Base-by-base conservation (phyloP, 2,329 filamentous ascomycete genomes). In the Talaromyces islandicus region DNA sequence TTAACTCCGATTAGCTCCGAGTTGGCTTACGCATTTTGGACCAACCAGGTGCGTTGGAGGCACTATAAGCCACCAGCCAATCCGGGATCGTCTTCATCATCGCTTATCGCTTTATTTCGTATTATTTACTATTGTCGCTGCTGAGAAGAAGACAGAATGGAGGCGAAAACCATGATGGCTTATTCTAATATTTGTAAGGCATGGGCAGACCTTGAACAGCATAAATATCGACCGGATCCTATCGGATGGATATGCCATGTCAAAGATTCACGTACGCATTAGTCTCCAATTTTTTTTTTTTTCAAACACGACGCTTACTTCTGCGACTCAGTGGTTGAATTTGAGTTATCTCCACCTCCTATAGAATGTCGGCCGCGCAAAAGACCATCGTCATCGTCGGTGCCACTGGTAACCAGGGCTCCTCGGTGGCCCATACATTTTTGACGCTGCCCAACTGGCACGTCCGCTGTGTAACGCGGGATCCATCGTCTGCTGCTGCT, bases 381-480 rank as follows among this genome's bases (percentile, higher is more conserved):
- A 46, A 52, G 48, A 52, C 25, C 17, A 70, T 76, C 48, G 68
- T 70, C 14, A 64, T 77, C 29, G 61, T 76, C 43, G 73, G 75
- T 38, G 68, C 73, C 41, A 75, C 74, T 14, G 75, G 73, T 48
- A 68, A 68, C 27, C 68, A 72, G 62, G 71, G 71, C 32, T 65
- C 63, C 19, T 70, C 68, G 10, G 71, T 73, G 21, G 69, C 65
- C 21, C 57, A 48, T n/a, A 38, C 41, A 9, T 60, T 60, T 17
- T 29, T 60, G 27, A 38, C 38, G 1, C 52, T 56, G 17, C 30
- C 56, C 7, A 62, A 63, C 43, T 76, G 69, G 68, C 58, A 65
- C 10, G 66, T 75, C 46, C 72, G 73, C 27, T 70, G 66, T 43
- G 41, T 76, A 12, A 73, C 72, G 7, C 68, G 73, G 4, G 65